Conservation (phyloP, 441 rosid species). For the Jatropha podagrica region DNA sequence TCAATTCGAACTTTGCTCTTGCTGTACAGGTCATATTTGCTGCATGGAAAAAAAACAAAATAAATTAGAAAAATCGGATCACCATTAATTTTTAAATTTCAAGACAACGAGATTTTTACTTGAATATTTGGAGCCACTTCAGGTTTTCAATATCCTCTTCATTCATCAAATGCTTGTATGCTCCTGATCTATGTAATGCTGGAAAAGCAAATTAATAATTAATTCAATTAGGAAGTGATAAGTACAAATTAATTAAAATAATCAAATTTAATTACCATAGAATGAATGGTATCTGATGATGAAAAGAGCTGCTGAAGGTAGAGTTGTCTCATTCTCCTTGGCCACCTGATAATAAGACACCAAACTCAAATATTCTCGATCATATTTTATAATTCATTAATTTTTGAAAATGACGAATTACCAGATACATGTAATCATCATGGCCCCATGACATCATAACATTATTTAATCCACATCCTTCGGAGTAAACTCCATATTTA, state of each 20-base stretch:
- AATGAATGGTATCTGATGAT: constrained; percentile 86
- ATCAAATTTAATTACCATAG: constrained; percentile 41
- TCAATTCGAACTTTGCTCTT: constrained; percentile 79
- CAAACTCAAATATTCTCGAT: no score
- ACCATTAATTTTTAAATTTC: background rate
- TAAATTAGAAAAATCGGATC: background rate
- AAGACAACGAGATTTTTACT: constrained; percentile 35
- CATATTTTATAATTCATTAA: background rate
- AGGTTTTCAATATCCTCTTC: constrained; percentile 76
- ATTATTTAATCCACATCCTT: constrained; percentile 75
- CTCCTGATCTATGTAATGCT: constrained; percentile 76
- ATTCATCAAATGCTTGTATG: constrained; percentile 75
- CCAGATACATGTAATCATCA: constrained; percentile 94
- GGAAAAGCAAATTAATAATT: constrained; percentile 7
- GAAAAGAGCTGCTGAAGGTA: constrained; percentile 75
- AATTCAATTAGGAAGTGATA: background rate
- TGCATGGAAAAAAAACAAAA: constrained; percentile 15
- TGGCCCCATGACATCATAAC: constrained; percentile 92
- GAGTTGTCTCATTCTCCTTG: constrained; percentile 62
- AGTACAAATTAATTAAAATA: background rate
- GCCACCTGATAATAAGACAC: constrained; percentile 49
- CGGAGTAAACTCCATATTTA: constrained; percentile 56
- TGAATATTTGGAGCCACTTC: constrained; percentile 79
- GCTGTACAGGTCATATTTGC: constrained; percentile 92
- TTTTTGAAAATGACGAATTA: constrained; percentile 13